phyloP scores from a whole-genome alignment of 1,284 basidiomycete genomes.

The Somion occarium region DNA sequence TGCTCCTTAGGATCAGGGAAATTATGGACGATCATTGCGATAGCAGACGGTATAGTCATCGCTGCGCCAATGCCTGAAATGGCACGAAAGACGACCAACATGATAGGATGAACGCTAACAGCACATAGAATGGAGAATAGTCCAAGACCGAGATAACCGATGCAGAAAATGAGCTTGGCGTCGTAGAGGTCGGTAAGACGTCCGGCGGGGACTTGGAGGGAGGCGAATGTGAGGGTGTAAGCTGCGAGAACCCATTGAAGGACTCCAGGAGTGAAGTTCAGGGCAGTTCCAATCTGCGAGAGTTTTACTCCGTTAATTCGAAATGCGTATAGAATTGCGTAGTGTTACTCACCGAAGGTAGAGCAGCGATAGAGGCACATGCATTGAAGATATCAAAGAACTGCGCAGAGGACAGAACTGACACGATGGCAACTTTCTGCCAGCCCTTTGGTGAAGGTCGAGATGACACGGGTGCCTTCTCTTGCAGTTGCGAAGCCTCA shows the following conservation, averaged over 20 bases:
- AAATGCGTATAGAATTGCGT: neutral
- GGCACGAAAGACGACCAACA: conserved; percentile 13
- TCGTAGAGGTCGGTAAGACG: conserved; percentile 11
- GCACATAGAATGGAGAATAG: conserved; percentile 11
- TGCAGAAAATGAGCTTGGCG: conserved; percentile 10
- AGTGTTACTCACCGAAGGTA: conserved; percentile 8
- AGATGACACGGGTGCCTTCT: neutral
- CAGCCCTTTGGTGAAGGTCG: conserved; percentile 3
- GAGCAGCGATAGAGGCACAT: conserved; percentile 8
- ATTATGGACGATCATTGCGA: conserved; percentile 12
- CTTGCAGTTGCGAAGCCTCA: neutral
- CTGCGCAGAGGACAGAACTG: conserved; percentile 10
- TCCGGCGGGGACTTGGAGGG: conserved; percentile 12
- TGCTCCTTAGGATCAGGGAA: conserved; percentile 12
- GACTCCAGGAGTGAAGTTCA: conserved; percentile 7
- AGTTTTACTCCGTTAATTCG: no score
- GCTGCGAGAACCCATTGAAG: conserved; percentile 13
- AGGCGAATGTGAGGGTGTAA: conserved; percentile 12
- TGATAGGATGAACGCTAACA: conserved; percentile 13
- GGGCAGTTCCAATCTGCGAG: conserved; percentile 9
- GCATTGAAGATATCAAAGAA: conserved; percentile 14
- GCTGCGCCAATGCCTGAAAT: conserved; percentile 10
- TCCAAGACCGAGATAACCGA: conserved; percentile 10
- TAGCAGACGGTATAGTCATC: conserved; percentile 12
- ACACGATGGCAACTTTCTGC: conserved; percentile 5